These are phyloP conservation scores for Diplodia seriata DNA, from an alignment of 2,329 filamentous ascomycete genomes.

Conservation along the genomic window DNA sequence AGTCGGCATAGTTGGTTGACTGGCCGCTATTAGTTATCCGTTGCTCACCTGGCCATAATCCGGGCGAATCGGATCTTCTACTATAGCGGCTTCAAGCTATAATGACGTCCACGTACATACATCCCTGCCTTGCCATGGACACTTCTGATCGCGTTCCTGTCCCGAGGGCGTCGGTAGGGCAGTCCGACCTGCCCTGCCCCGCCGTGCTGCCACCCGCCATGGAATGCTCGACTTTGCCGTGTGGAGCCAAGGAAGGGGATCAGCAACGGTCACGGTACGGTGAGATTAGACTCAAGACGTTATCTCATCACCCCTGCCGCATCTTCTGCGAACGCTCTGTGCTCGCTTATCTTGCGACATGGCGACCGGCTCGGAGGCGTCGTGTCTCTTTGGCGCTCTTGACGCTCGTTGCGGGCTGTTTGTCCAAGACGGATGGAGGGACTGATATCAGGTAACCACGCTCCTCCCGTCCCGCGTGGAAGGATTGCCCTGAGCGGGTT, in stretches of 20 bases:
- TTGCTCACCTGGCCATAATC: background rate
- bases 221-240: background rate
- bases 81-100: background rate
- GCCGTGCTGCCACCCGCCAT: background rate
- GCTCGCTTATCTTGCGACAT: slow-evolving; percentile 10
- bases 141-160: slow-evolving; percentile 21
- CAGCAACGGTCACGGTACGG: background rate
- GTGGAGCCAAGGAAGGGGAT: background rate
- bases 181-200: background rate
- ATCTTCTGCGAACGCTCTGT: background rate
- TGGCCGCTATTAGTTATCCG: too few species aligned
- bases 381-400: slow-evolving; percentile 16
- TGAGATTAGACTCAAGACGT: background rate
- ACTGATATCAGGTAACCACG: background rate
- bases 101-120: background rate
- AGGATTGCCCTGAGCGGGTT: background rate
- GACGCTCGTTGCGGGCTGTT: slow-evolving; percentile 6
- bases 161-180: background rate
- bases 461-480: background rate
- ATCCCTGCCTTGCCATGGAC: background rate
- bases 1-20: background rate
- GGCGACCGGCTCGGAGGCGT: background rate
- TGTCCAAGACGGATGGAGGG: background rate
- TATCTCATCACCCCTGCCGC: background rate
- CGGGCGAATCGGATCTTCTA: background rate